Evolutionary conservation across 1,284 basidiomycete genomes (phyloP), one percentile per base, ranked within the genome.

Genomic region (Boletus sp.): DNA sequence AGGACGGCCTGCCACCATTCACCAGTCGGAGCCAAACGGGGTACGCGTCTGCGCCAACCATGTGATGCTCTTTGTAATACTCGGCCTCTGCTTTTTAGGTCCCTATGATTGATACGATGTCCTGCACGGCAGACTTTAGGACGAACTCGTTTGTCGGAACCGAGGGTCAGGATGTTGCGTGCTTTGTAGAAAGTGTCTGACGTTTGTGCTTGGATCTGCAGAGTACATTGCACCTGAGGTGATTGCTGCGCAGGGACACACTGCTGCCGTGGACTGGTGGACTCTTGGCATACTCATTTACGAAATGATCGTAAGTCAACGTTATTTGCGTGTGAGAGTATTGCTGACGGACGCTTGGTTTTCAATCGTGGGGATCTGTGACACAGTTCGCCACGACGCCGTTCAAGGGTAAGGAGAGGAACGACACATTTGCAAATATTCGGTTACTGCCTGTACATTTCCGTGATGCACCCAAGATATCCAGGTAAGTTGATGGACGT

Each of bases 151-250:
- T 98, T 70, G 95, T 99, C 55, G 95, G 95, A 32, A 99, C 95
- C 29, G 95, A 98, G 78, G 91, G 91, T 91, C 59, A 68, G 76
- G 56, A 49, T 56, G 52, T 49, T 43, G 52, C 49, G 44, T 66
- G 55, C 48, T 50, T 56, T 60, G 44, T 50, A 27, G 38, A 52
- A 45, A 19, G 52, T 49, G 39, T 52, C 53, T 59, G 54, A 54
- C 62, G 51, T 52, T 61, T 56, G 54, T 54, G 49, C 57, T 52
- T 52, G 10, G 57, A 46, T 49, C 42, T 57, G 46, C 67, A 93
- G 94, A 98, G 72, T 98, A 99, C 77, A 98, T 98, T 65, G 94
- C 95, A 35, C 95, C 95, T 53, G 95, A 98, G 73, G 96, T 99
- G 51, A 99, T 99, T 67, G 91, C 93, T 63, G 94, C 94, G 38